phyloP scores from a whole-genome alignment of 352 stramenopile genomes.

The Phytophthora idaei region DNA sequence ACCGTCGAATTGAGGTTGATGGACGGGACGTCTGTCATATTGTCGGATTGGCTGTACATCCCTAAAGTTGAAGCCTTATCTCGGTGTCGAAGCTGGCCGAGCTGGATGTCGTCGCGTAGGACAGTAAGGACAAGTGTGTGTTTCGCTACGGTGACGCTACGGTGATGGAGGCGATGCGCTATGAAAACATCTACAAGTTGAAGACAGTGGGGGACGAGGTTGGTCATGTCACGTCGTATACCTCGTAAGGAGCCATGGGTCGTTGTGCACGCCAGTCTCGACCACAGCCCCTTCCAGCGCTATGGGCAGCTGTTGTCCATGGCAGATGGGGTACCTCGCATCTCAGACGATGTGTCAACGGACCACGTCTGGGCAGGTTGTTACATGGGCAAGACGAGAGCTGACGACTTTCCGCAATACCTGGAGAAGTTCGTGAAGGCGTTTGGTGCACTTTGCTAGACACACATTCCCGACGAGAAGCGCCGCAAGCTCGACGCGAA shows the following conservation, averaged over 20 bases:
- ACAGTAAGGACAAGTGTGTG: too few relatives aligned
- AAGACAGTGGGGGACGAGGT: background rate
- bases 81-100: background rate
- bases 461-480: slow-evolving; percentile 20
- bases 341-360: too few relatives aligned
- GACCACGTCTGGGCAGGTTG: too few relatives aligned
- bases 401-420: background rate
- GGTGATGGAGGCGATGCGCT: too few relatives aligned
- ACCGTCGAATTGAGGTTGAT: background rate
- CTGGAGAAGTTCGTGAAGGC: slow-evolving; percentile 17
- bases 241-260: background rate
- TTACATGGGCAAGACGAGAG: too few relatives aligned
- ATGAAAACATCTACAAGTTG: background rate
- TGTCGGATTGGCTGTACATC: background rate
- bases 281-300: too few relatives aligned
- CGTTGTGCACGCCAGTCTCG: too few relatives aligned
- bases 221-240: too few relatives aligned
- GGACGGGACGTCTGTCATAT: background rate
- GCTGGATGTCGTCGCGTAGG: too few relatives aligned
- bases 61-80: background rate
- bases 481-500: slow-evolving; percentile 14
- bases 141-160: too few relatives aligned
- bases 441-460: slow-evolving; percentile 18
- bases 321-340: too few relatives aligned
- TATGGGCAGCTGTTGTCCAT: too few relatives aligned